Evolutionary conservation across 176 grass and related monocot species (phyloP).

Genomic region (Phragmites australis): DNA sequence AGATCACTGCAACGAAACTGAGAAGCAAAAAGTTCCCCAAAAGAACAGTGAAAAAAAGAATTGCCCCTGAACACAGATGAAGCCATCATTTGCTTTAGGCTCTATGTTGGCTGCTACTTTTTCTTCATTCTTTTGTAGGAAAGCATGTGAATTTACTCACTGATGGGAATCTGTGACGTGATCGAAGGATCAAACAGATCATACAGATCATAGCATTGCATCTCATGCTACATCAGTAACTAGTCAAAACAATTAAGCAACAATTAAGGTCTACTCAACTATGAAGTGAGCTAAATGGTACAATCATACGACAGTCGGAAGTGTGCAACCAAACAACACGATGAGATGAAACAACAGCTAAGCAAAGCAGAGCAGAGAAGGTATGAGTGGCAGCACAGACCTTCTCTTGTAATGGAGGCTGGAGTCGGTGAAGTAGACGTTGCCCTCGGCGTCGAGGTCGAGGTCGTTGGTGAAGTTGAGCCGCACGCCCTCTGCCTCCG

Average conservation of each 20-base stretch:
- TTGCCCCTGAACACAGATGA: not conserved
- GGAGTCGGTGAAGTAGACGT: constrained; percentile 89
- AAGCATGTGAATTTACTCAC: not conserved
- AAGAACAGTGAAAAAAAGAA: too few species aligned
- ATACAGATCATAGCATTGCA: not conserved
- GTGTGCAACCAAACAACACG: not conserved
- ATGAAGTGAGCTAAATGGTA: too few species aligned
- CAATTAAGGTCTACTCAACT: not conserved
- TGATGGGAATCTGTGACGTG: not conserved
- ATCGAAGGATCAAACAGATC: not conserved
- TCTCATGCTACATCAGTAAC: not conserved
- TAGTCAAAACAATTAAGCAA: not conserved
- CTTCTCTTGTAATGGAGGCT: constrained; percentile 87
- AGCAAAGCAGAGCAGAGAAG: not conserved
- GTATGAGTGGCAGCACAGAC: constrained; percentile 34
- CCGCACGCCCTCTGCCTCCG: constrained; percentile 79
- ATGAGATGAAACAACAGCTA: not conserved
- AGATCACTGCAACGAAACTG: too few species aligned
- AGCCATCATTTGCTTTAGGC: not conserved
- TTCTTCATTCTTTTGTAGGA: not conserved
- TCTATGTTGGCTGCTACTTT: not conserved
- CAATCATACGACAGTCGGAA: not conserved
- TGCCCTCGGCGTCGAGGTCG: constrained; percentile 77
- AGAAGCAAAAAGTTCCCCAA: too few species aligned
- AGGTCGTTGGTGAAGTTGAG: constrained; percentile 97